phyloP scores from a whole-genome alignment of 208 protist genomes.

The Acanthamoeba culbertsoni region DNA sequence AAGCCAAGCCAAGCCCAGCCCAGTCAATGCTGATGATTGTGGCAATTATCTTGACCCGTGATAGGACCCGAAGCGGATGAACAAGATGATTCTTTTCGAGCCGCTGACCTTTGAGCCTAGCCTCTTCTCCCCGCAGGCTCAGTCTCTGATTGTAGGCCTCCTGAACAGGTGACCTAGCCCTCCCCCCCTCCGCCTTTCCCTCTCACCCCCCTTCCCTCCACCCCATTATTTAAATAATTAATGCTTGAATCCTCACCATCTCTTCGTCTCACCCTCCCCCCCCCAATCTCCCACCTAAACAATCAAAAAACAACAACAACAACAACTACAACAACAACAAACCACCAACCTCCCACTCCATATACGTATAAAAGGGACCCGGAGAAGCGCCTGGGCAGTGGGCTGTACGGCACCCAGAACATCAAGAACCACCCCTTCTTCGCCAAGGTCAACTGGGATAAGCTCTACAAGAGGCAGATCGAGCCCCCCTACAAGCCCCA shows the following conservation, averaged over 20 bases:
- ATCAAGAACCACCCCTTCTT: constrained; percentile 80
- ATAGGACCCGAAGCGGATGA: constrained; percentile 35
- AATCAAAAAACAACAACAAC: too few species aligned
- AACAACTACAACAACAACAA: not conserved
- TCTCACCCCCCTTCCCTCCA: not conserved
- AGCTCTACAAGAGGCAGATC: constrained; percentile 68
- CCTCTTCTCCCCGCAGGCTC: constrained; percentile 62
- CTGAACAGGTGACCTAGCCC: not conserved
- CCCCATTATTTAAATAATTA: not conserved
- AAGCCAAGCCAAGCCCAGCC: too few species aligned
- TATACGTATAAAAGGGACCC: constrained; percentile 27
- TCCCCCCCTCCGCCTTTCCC: not conserved
- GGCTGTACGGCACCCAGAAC: constrained; percentile 59
- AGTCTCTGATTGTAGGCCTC: constrained; percentile 69
- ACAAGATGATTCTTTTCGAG: constrained; percentile 35
- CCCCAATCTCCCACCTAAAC: too few species aligned
- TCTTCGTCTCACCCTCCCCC: not conserved
- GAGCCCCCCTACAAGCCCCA: constrained; percentile 76
- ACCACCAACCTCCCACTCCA: constrained; percentile 62
- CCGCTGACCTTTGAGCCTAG: constrained; percentile 17
- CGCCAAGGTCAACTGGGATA: constrained; percentile 76
- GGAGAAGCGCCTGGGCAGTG: constrained; percentile 62
- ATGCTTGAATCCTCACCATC: not conserved
- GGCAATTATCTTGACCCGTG: too few species aligned
- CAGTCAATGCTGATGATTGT: too few species aligned